These are phyloP conservation scores for Aspergillus bridgeri DNA, from an alignment of 495 filamentous ascomycete species.

Conservation along the genomic window DNA sequence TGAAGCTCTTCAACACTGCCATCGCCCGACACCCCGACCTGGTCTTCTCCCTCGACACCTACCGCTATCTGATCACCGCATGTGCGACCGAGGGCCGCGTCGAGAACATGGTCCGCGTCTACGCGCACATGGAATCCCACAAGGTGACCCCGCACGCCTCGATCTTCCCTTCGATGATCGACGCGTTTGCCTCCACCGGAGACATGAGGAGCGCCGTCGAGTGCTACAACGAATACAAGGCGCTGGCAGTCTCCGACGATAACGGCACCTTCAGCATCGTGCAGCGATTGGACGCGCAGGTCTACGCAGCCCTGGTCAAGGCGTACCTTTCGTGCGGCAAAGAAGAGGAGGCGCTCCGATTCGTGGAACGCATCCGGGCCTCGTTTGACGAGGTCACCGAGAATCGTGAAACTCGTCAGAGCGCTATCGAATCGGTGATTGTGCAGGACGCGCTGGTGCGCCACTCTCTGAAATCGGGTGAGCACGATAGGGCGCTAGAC, in stretches of 20 bases:
- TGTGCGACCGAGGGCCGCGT: slow-evolving; percentile 76
- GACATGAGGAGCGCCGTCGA: slow-evolving; percentile 89
- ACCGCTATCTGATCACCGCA: slow-evolving; percentile 75
- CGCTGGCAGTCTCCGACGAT: slow-evolving; percentile 75
- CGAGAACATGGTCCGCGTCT: slow-evolving; percentile 83
- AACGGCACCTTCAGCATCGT: slow-evolving; percentile 66
- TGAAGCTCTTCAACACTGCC: slow-evolving; percentile 79
- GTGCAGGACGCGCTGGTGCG: slow-evolving; percentile 71
- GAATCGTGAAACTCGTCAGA: slow-evolving; percentile 45
- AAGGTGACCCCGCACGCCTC: slow-evolving; percentile 68
- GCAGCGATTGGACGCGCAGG: slow-evolving; percentile 71
- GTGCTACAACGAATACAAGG: slow-evolving; percentile 90
- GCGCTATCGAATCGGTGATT: slow-evolving; percentile 64
- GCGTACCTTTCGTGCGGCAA: slow-evolving; percentile 81
- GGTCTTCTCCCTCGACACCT: slow-evolving; percentile 68
- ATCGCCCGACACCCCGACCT: slow-evolving; percentile 48
- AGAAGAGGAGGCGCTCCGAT: slow-evolving; percentile 71
- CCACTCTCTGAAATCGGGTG: slow-evolving; percentile 58
- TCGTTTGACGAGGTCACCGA: slow-evolving; percentile 57
- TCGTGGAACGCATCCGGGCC: slow-evolving; percentile 71
- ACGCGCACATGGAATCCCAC: slow-evolving; percentile 81
- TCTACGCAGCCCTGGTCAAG: slow-evolving; percentile 85
- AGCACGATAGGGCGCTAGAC: slow-evolving; percentile 62
- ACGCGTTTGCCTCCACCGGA: slow-evolving; percentile 74
- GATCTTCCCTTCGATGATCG: slow-evolving; percentile 89